phyloP scores from a whole-genome alignment of 2,329 filamentous ascomycete species.

The Aspergillus niger region DNA sequence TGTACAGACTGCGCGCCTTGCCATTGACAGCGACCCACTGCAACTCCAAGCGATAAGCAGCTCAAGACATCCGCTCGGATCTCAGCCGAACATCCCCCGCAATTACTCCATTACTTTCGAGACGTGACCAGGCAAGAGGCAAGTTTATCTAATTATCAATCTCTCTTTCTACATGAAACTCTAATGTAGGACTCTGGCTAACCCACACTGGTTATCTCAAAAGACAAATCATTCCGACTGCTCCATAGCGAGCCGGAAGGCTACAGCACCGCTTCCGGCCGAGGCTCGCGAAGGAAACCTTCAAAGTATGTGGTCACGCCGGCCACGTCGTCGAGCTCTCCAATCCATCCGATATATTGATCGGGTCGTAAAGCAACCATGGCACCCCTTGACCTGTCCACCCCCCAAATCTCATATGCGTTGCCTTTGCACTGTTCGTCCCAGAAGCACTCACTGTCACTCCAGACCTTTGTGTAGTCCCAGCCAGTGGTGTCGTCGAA shows the following conservation, averaged over 20 bases:
- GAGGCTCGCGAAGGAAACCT: slow-evolving; percentile 17
- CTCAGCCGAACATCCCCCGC: not conserved
- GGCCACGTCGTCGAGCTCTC: slow-evolving; percentile 27
- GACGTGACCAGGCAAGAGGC: too few relatives aligned
- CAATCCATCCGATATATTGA: slow-evolving; percentile 35
- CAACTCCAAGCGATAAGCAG: not conserved
- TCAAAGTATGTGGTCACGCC: slow-evolving; percentile 27
- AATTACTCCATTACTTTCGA: not conserved
- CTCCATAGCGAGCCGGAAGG: too few relatives aligned
- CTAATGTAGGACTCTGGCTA: too few relatives aligned
- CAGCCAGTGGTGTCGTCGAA: slow-evolving; percentile 53
- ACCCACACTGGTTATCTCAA: too few relatives aligned
- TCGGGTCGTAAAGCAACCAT: slow-evolving; percentile 29
- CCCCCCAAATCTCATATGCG: slow-evolving; percentile 30
- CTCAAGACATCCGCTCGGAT: not conserved
- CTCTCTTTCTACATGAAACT: not conserved
- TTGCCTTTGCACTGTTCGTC: slow-evolving; percentile 29
- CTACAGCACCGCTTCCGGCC: not conserved
- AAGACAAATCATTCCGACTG: too few relatives aligned
- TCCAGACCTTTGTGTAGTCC: slow-evolving; percentile 61
- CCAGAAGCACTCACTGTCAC: slow-evolving; percentile 47
- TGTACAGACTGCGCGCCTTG: not conserved
- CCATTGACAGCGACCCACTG: slow-evolving; percentile 8
- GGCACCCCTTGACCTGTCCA: slow-evolving; percentile 26
- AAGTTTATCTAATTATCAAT: not conserved